Percentiles rank a stretch among this genome's conserved stretches.
Evolutionary conservation across 202 grass and related monocot species (phyloP).

Genomic region (Zizania palustris): DNA sequence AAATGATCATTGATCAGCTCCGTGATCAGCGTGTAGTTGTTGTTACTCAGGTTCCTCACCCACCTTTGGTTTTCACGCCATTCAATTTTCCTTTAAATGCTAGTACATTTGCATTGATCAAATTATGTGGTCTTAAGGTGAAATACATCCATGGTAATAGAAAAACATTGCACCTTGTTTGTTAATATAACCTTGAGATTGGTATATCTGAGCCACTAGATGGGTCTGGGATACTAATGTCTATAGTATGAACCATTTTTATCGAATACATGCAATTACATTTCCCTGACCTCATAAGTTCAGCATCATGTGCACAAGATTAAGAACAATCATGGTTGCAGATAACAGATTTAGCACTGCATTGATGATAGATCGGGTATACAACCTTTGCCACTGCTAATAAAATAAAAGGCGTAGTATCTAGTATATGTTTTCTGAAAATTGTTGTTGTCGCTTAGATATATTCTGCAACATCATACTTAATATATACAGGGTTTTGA

Average conservation of each 20-base stretch:
- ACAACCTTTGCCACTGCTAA: neutral
- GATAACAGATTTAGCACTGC: neutral
- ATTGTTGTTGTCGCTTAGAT: neutral
- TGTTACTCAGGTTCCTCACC: slow-evolving; percentile 74
- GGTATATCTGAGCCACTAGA: neutral
- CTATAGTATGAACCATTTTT: neutral
- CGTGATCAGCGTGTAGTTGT: slow-evolving; percentile 91
- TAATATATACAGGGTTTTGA: neutral
- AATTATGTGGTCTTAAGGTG: neutral
- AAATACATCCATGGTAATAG: neutral
- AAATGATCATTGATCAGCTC: slow-evolving; percentile 97
- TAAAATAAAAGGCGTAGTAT: neutral
- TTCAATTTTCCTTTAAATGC: neutral
- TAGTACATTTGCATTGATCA: neutral
- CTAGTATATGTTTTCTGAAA: neutral
- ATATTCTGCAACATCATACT: neutral
- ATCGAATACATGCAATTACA: neutral
- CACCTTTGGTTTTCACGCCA: neutral
- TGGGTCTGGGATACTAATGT: neutral
- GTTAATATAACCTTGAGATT: neutral
- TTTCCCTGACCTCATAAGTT: neutral
- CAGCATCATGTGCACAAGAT: neutral
- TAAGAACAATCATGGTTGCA: neutral
- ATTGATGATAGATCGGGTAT: neutral
- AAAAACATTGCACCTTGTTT: slow-evolving; percentile 10